Evolutionary conservation across 768 basidiomycete species (phyloP), one percentile per base, ranked within the genome.

Genomic region (Naganishia antarctica): DNA sequence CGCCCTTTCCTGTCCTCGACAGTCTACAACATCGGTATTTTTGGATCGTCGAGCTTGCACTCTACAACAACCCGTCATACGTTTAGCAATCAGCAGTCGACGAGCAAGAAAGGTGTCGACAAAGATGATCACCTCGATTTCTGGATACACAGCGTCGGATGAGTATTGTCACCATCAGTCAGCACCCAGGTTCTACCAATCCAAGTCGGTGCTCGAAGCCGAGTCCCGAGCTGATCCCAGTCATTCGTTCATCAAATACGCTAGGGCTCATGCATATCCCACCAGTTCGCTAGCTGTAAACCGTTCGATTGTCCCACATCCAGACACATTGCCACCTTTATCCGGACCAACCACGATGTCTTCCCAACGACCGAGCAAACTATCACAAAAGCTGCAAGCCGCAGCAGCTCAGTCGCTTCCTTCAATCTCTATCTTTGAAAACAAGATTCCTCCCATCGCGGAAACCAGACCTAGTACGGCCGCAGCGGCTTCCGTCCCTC

Each of bases 321-420:
- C 13, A 28, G n/a, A 9, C 15, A 32, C n/a, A n/a, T 15, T 3
- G 1, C 1, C 31, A 51, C 8, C 23, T 23, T 18, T 40, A 15
- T 21, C 32, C 11, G 32, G 23, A 57, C 7, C 53, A 5, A 57
- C 18, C 34, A 34, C n/a, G 21, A 7, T 57, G 53, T 12, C 32
- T 4, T 13, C 32, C 11, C 5, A 23, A n/a, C 32, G 23, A 6
- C 32, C 34, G 1, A 37, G n/a, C n/a, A 57, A 29, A n/a, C 53
- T 57, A 21, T 57, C 53, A 13, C 53, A 32, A 9, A n/a, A n/a
- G 15, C 53, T 57, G 12, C 53, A 57, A 26, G 34, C 34, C 1
- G 53, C 53, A 5, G 53, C 53, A 12, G 53, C 53, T 40, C 32
- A 37, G 18, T 26, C 53, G 37, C 34, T 37, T 40, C 53, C 37